Evolutionary conservation across 768 basidiomycete species (phyloP).

Genomic region (Dacryopinax spathularia): DNA sequence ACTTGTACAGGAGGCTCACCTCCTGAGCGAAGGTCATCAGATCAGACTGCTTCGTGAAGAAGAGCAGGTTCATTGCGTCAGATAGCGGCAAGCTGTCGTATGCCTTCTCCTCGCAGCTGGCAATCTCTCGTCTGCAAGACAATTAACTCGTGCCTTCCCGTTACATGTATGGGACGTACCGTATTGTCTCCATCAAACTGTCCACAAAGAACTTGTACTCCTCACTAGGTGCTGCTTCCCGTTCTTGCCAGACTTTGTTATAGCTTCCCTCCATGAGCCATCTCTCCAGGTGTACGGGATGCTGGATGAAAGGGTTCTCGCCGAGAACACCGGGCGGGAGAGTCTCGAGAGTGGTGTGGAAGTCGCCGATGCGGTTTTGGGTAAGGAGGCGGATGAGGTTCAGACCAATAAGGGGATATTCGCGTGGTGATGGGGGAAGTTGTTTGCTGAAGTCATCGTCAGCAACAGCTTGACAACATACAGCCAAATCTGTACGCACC

Average conservation of each 20-base stretch:
- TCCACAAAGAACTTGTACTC: conserved; percentile 93
- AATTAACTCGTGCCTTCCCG: background rate
- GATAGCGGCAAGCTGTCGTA: conserved; percentile 82
- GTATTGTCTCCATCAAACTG: conserved; percentile 83
- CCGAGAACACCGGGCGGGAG: conserved; percentile 39
- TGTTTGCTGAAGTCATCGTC: conserved; percentile 33
- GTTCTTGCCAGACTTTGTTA: conserved; percentile 92
- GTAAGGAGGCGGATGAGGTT: conserved; percentile 90
- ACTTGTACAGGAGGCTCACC: conserved; percentile 31
- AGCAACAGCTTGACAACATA: background rate
- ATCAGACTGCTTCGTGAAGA: conserved; percentile 74
- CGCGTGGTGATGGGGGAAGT: conserved; percentile 72
- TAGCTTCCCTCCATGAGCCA: conserved; percentile 99
- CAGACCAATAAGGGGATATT: conserved; percentile 79
- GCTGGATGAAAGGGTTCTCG: conserved; percentile 55
- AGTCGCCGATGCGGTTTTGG: conserved; percentile 91
- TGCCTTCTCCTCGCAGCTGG: conserved; percentile 86
- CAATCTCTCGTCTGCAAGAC: conserved; percentile 73
- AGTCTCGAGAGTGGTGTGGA: conserved; percentile 91
- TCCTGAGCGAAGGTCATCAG: conserved; percentile 67
- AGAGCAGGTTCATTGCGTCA: conserved; percentile 80
- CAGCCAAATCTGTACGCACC: conserved; percentile 28
- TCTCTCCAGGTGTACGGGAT: conserved; percentile 81
- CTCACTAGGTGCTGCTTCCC: conserved; percentile 80
- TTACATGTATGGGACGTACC: conserved; percentile 34